A percentile compares a stretch with the other conserved stretches of the same genome.
phyloP scores from a whole-genome alignment of 768 basidiomycete species.

The Mycena sanguinolenta region DNA sequence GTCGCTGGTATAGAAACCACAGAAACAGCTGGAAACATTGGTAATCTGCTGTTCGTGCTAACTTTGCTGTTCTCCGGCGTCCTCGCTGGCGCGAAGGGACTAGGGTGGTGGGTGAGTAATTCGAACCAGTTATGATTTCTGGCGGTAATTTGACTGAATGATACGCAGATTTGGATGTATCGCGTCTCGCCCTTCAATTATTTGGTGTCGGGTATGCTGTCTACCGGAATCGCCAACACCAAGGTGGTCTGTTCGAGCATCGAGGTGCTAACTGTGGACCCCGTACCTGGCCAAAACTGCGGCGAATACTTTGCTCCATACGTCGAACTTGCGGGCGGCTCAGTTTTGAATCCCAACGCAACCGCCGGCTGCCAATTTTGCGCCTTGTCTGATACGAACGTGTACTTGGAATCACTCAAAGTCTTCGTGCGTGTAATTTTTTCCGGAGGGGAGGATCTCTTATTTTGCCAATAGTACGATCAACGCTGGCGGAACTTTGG shows the following conservation, averaged over 20 bases:
- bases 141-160: neutral
- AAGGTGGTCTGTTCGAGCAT: constrained; percentile 60
- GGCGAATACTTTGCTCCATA: constrained; percentile 62
- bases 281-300: constrained; percentile 70
- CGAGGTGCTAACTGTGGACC: constrained; percentile 67
- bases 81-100: no score
- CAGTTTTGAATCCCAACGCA: constrained; percentile 67
- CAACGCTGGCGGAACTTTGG: constrained; percentile 71
- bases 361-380: constrained; percentile 72
- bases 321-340: constrained; percentile 65
- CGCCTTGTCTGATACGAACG: constrained; percentile 66
- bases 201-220: no score
- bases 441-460: constrained; percentile 18
- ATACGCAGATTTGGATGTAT: constrained; percentile 54
- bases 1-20: constrained; percentile 51
- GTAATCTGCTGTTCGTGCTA: constrained; percentile 55
- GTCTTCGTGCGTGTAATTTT: no score
- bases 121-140: neutral
- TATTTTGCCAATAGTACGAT: constrained; percentile 64
- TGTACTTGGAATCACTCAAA: no score
- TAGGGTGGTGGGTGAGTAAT: constrained; percentile 42
- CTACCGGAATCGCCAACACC: constrained; percentile 38
- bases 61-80: constrained; percentile 57
- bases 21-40: constrained; percentile 55
- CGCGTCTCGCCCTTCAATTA: constrained; percentile 46